Evolutionary conservation across 306 rosid genomes (phyloP), one percentile per base, ranked within the genome.

Genomic region (Purshia tridentata): DNA sequence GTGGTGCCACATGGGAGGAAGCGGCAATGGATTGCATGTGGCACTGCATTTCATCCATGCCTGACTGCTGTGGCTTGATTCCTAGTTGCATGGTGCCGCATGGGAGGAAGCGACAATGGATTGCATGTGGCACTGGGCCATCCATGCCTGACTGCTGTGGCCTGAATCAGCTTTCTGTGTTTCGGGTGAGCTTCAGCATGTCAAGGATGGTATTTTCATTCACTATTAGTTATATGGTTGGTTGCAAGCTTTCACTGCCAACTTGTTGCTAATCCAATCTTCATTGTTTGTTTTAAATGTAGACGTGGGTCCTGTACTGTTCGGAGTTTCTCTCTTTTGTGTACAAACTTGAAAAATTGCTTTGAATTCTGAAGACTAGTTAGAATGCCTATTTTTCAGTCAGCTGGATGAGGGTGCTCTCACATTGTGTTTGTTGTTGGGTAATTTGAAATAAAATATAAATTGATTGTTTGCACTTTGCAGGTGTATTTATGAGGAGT

Each of bases 41-140:
- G 97, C 69, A 87, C 93, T 74, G 85, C 98, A 65, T 93, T 93
- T 83, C 80, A 90, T 76, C 97, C 97, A 40, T 80, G 84, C 86
- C 84, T 84, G 70, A 86, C 91, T 64, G 91, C 96, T 12, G 56
- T 77, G 57, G 89, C 88, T 75, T 92, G 83, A 93, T 93, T 80
- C 93, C 98, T 37, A 83, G 83, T 48, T 85, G 89, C 57, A 70
- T 81, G 62, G 79, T 88, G 83, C 92, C 93, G 15, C 83, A 80
- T 10, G 89, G 89, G 72, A 86, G 84, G 72, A 88, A 87, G 77
- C 81, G 91, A 67, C 96, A 85, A 56, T 81, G 84, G 88, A 84
- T 90, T 70, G 87, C 88, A 3, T 84, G 81, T 45, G 97, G 97
- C 69, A 87, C 93, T 74, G 85, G 97, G 61, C 90, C 80, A 90